Base-by-base conservation (phyloP, 148 eudicot genomes). In the Silene conica region DNA sequence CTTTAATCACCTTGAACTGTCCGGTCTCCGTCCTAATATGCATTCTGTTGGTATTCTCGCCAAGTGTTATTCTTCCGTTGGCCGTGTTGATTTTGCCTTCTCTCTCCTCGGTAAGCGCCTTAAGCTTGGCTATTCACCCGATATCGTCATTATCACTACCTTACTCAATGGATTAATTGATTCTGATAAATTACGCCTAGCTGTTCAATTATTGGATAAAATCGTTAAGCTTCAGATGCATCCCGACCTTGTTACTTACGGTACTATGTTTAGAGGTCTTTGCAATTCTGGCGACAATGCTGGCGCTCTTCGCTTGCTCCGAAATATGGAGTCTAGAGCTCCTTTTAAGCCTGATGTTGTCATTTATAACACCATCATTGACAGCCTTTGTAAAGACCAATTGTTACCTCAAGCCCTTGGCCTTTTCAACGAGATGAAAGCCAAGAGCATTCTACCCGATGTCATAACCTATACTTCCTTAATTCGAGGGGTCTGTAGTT, bases 341-440 rank as follows among this genome's bases (percentile, higher is more conserved):
- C 16, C 18, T 4, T 76, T 41, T 56, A 12, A 26, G 56, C 81
- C 74, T 19, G 16, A 52, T 20, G 31, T 55, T 50, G 60, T 62
- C 23, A 71, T 63, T 16, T 77, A 77, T 14, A 77, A 1, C 64
- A 70, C 75, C 4, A 21, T 77, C 18, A 63, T 77, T 54, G 80
- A 77, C 23, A 71, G 74, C 13, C 70, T 77, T 31, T 70, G 69
- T 52, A 77, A 77, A 54, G 80, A 71, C 25, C 55, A 7, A 11
- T 9, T 71, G 8, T 6, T 77, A 15, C 6, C 45, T 28, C 45
- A 68, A 18, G 76, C 76, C 41, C 20, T 63, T 8, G 18, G 56
- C 3, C 72, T 72, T 20, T 72, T 78, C n/a, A 50, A 43, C 10
- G 50, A 48, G 8, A 70, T 76, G 79, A 59, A 76, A 69, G 18